These are phyloP conservation scores for Nitzschia inconspicua DNA, from an alignment of 108 stramenopile genomes.

Conservation along the genomic window DNA sequence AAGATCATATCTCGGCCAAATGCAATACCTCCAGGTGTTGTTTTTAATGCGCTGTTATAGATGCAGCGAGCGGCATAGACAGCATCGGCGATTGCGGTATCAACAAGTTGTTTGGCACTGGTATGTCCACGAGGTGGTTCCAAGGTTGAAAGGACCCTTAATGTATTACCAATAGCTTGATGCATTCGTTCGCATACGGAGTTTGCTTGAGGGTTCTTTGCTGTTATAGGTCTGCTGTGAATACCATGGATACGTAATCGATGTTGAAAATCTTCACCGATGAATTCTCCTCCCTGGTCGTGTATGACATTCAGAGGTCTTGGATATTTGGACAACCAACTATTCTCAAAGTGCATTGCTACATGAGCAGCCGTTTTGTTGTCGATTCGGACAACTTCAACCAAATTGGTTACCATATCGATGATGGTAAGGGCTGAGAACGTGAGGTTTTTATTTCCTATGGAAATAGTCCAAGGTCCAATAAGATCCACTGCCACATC, in stretches of 20 bases:
- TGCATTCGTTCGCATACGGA: constrained; percentile 44
- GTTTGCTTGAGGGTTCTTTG: constrained; percentile 41
- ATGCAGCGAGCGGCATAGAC: constrained; percentile 24
- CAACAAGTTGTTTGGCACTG: constrained; percentile 16
- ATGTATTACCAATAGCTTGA: constrained; percentile 23
- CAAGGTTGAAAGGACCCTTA: constrained; percentile 15
- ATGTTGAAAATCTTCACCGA: constrained; percentile 31
- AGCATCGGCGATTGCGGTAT: constrained; percentile 22
- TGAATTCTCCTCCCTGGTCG: constrained; percentile 46
- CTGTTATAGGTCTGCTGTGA: constrained; percentile 21
- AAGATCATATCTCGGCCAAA: constrained; percentile 42
- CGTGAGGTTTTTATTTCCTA: background rate
- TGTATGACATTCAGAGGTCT: constrained; percentile 16
- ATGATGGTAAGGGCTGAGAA: constrained; percentile 18
- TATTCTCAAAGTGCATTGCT: constrained; percentile 27
- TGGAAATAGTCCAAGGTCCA: constrained; percentile 7
- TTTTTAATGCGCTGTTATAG: constrained; percentile 1
- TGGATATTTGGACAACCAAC: constrained; percentile 47
- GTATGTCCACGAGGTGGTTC: constrained; percentile 10
- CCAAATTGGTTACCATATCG: constrained; percentile 18
- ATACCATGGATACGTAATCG: constrained; percentile 25
- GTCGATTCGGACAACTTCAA: constrained; percentile 13
- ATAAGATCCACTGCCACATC: constrained; percentile 37
- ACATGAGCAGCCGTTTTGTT: constrained; percentile 22
- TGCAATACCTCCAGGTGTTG: constrained; percentile 33